phyloP scores from a whole-genome alignment of 2,329 filamentous ascomycete species.

The Alternaria postmessia region DNA sequence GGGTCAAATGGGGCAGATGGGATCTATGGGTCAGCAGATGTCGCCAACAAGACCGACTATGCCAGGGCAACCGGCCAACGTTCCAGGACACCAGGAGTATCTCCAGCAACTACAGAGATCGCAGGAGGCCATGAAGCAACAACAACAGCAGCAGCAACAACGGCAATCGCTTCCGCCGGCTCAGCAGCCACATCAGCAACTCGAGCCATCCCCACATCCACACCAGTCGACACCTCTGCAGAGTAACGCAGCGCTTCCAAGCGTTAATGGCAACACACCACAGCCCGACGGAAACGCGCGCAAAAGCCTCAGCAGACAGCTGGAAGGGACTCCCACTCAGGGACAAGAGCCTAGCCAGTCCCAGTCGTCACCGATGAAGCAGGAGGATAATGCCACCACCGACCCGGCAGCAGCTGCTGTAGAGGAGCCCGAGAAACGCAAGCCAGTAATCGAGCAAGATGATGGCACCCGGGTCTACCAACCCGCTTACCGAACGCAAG shows the following conservation, averaged over 20 bases:
- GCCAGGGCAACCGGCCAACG: constrained; percentile 50
- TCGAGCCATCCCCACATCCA: constrained; percentile 21
- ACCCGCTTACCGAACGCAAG: constrained; percentile 37
- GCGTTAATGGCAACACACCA: constrained; percentile 57
- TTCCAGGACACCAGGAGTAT: constrained; percentile 59
- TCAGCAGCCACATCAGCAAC: constrained; percentile 43
- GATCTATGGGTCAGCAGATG: constrained; percentile 43
- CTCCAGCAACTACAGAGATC: constrained; percentile 55
- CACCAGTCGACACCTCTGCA: constrained; percentile 55
- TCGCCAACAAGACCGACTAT: constrained; percentile 46
- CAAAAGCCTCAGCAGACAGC: constrained; percentile 49
- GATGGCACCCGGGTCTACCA: constrained; percentile 42
- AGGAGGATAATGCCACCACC: constrained; percentile 27
- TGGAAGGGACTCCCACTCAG: constrained; percentile 49
- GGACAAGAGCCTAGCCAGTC: constrained; percentile 36
- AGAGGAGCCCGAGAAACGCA: constrained; percentile 31
- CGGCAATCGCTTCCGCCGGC: constrained; percentile 49
- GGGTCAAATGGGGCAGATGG: constrained; percentile 9
- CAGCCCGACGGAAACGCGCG: constrained; percentile 48
- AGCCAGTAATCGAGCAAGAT: constrained; percentile 39
- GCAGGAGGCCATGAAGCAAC: constrained; percentile 51
- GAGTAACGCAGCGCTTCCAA: constrained; percentile 58
- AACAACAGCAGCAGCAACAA: constrained; percentile 48
- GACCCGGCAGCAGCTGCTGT: constrained; percentile 25
- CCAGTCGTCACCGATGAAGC: constrained; percentile 42